Evolutionary conservation across 495 filamentous ascomycete species (phyloP).

Genomic region (Aspergillus bertholletiae): DNA sequence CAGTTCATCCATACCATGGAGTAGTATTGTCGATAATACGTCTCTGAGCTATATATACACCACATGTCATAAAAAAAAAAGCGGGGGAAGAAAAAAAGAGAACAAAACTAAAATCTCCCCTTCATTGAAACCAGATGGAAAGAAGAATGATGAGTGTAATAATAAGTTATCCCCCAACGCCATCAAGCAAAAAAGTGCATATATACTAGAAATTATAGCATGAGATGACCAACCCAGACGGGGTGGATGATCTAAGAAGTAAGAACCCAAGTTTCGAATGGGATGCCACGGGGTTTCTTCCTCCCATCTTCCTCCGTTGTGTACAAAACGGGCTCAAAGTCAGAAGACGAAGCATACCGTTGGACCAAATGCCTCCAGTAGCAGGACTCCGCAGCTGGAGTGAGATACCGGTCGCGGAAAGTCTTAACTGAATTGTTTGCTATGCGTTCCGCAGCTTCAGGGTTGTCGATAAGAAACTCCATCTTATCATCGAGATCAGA

Average conservation of each 20-base stretch:
- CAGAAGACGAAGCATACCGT: slow-evolving; percentile 41
- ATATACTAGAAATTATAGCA: background rate
- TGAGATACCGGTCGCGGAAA: slow-evolving; percentile 58
- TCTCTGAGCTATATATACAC: too few relatives aligned
- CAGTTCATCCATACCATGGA: too few relatives aligned
- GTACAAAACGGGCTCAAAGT: slow-evolving; percentile 40
- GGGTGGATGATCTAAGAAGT: background rate
- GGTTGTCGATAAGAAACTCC: slow-evolving; percentile 46
- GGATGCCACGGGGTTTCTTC: slow-evolving; percentile 27
- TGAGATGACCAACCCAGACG: background rate
- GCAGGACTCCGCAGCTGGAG: slow-evolving; percentile 57
- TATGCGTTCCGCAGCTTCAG: slow-evolving; percentile 47
- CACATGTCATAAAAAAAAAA: too few relatives aligned
- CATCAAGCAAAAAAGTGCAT: background rate
- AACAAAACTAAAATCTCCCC: too few relatives aligned
- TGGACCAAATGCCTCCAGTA: slow-evolving; percentile 56
- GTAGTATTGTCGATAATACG: too few relatives aligned
- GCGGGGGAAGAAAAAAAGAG: too few relatives aligned
- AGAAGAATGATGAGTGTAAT: too few relatives aligned
- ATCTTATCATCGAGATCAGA: slow-evolving; percentile 52
- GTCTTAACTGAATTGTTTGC: slow-evolving; percentile 51
- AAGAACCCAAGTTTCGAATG: slow-evolving; percentile 42
- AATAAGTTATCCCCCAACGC: too few relatives aligned
- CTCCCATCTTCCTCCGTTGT: slow-evolving; percentile 21
- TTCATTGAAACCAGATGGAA: too few relatives aligned